Evolutionary conservation across 495 filamentous ascomycete genomes (phyloP).

Genomic region (Hypoxylon rickii): DNA sequence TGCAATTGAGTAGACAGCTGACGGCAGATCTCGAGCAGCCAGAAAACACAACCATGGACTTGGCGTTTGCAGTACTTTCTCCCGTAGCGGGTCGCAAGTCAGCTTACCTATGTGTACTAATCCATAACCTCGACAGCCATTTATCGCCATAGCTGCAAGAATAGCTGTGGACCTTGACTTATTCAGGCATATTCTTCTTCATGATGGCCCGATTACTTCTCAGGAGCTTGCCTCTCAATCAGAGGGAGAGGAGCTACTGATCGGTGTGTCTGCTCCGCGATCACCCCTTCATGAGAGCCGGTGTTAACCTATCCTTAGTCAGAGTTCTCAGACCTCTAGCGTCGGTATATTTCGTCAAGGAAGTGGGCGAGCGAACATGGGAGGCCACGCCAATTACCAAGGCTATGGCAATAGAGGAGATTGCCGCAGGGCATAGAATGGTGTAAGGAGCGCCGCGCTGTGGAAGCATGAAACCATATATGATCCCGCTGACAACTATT

Average conservation of each 20-base stretch:
- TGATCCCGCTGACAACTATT: not conserved
- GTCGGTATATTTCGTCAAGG: slow-evolving; percentile 19
- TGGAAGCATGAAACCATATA: not conserved
- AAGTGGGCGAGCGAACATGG: slow-evolving; percentile 22
- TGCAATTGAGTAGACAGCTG: slow-evolving; percentile 17
- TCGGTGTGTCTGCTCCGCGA: slow-evolving; percentile 10
- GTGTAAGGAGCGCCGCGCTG: slow-evolving; percentile 16
- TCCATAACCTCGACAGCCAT: slow-evolving; percentile 7
- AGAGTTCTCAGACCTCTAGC: slow-evolving; percentile 16
- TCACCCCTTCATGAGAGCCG: not conserved
- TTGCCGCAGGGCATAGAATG: slow-evolving; percentile 24
- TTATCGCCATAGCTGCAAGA: slow-evolving; percentile 13
- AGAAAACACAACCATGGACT: slow-evolving; percentile 17
- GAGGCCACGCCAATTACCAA: slow-evolving; percentile 16
- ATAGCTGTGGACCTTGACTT: slow-evolving; percentile 25
- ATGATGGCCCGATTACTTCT: slow-evolving; percentile 7
- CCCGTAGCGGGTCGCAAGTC: not conserved
- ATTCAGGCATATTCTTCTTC: slow-evolving; percentile 17
- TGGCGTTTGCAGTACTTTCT: slow-evolving; percentile 24
- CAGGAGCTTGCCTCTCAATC: slow-evolving; percentile 20
- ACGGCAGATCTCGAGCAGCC: slow-evolving; percentile 25
- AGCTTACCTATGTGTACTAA: not conserved
- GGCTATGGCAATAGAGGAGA: slow-evolving; percentile 23
- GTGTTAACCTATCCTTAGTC: slow-evolving; percentile 7
- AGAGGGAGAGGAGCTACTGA: slow-evolving; percentile 29